Conservation (phyloP, 2,329 filamentous ascomycete genomes). For the Talaromyces atroroseus region DNA sequence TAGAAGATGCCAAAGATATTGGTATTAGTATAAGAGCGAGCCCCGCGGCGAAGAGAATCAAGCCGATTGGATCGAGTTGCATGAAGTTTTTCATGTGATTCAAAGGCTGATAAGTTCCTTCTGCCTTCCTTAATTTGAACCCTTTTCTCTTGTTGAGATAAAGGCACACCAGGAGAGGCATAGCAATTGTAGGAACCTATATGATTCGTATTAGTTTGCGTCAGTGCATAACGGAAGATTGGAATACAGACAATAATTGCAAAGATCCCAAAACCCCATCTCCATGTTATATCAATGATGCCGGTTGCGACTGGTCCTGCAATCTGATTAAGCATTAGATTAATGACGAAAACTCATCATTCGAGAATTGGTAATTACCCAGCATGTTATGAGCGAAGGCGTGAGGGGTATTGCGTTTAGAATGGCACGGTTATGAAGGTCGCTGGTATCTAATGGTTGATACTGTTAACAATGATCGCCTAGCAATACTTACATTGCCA, state of each 20-base stretch:
- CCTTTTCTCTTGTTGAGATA: slow-evolving; percentile 9
- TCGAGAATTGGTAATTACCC: not conserved
- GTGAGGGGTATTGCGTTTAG: slow-evolving; percentile 5
- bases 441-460: slow-evolving; percentile 1
- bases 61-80: slow-evolving; percentile 6
- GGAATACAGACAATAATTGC: slow-evolving; percentile 5
- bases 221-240: not conserved
- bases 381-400: slow-evolving; percentile 6
- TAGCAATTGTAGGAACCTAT: slow-evolving; percentile 1
- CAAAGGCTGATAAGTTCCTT: slow-evolving; percentile 4
- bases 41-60: slow-evolving; percentile 1
- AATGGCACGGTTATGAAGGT: slow-evolving; percentile 6
- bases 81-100: slow-evolving; percentile 9
- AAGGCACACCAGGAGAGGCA: slow-evolving; percentile 1
- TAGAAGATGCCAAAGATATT: slow-evolving; percentile 4
- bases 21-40: slow-evolving; percentile 6
- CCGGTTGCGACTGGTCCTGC: slow-evolving; percentile 2
- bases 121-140: slow-evolving; percentile 1
- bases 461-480: not conserved
- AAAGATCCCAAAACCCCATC: slow-evolving; percentile 10
- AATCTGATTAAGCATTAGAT: slow-evolving; percentile 3
- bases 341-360: not conserved
- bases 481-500: not conserved
- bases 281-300: slow-evolving; percentile 7
- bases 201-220: not conserved